phyloP scores from a whole-genome alignment of 2,329 filamentous ascomycete species.

The Epichloe scottii region DNA sequence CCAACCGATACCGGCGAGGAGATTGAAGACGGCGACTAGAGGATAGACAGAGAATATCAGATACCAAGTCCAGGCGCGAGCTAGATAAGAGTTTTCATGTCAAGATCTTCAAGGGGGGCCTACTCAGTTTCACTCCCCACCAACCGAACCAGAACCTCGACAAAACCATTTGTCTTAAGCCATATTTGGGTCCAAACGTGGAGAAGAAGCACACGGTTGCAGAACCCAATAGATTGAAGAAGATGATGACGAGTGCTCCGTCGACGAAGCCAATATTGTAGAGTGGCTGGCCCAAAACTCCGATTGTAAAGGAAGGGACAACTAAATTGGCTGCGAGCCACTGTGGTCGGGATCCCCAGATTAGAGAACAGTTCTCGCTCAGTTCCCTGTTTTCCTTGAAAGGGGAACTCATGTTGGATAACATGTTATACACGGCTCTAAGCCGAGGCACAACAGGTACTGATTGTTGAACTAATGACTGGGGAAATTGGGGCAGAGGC shows the following conservation, averaged over 20 bases:
- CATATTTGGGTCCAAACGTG: slow-evolving; percentile 60
- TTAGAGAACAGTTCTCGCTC: background rate
- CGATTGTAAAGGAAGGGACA: slow-evolving; percentile 63
- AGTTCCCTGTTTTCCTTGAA: background rate
- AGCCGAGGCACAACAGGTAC: too few relatives aligned
- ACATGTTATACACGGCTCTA: too few relatives aligned
- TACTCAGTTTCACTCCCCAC: slow-evolving; percentile 54
- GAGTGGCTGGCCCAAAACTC: slow-evolving; percentile 28
- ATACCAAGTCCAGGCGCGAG: too few relatives aligned
- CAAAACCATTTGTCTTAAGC: slow-evolving; percentile 63
- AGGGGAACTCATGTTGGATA: too few relatives aligned
- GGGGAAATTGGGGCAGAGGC: too few relatives aligned
- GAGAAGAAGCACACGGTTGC: slow-evolving; percentile 61
- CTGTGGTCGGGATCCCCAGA: background rate
- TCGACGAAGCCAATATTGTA: slow-evolving; percentile 60
- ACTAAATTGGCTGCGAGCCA: slow-evolving; percentile 73
- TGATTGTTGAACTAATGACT: too few relatives aligned
- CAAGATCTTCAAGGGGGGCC: slow-evolving; percentile 10
- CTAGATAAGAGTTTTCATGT: too few relatives aligned
- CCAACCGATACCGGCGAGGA: slow-evolving; percentile 61
- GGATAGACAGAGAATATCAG: slow-evolving; percentile 4
- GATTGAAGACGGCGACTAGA: slow-evolving; percentile 55
- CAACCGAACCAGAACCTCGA: slow-evolving; percentile 63
- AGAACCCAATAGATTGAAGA: slow-evolving; percentile 53
- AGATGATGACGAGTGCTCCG: slow-evolving; percentile 54